Evolutionary conservation across 257 asterid species (phyloP).

Genomic region (Linaria vulgaris): DNA sequence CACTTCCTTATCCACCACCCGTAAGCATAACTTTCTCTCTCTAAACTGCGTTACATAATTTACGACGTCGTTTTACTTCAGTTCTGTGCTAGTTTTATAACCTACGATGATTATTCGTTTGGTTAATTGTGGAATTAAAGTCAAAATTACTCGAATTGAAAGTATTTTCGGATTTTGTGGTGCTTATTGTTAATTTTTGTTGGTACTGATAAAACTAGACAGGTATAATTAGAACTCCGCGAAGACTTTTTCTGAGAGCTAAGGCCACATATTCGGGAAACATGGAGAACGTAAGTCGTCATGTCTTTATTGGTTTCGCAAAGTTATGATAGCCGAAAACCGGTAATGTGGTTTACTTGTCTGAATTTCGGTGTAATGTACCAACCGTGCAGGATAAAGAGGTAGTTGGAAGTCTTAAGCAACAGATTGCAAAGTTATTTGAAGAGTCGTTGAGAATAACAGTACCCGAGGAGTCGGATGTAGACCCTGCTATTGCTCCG

Average conservation of each 20-base stretch:
- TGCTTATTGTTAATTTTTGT: conserved; percentile 25
- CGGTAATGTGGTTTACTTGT: conserved; percentile 2
- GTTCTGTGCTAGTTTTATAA: too few species aligned
- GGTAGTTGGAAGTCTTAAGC: conserved; percentile 58
- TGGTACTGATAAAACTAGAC: conserved; percentile 60
- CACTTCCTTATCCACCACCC: conserved; percentile 19
- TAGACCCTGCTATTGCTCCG: conserved; percentile 58
- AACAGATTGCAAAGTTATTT: conserved; percentile 54
- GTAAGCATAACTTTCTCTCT: conserved; percentile 26
- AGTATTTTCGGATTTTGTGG: too few species aligned
- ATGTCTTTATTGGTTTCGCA: conserved; percentile 10
- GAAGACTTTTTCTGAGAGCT: conserved; percentile 37
- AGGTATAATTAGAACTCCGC: conserved; percentile 53
- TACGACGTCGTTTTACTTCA: too few species aligned
- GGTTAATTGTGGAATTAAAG: too few species aligned
- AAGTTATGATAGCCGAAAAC: neutral
- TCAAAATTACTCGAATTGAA: too few species aligned
- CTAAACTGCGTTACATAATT: neutral
- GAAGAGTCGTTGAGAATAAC: conserved; percentile 58
- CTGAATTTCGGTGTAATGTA: conserved; percentile 17
- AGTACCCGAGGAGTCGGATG: conserved; percentile 59
- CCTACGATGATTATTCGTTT: too few species aligned
- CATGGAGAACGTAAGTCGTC: conserved; percentile 63
- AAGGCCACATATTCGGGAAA: conserved; percentile 37
- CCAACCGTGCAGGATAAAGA: conserved; percentile 44